A percentile compares a stretch with the other conserved stretches of the same genome.
Evolutionary conservation across 257 asterid species (phyloP).

Genomic region (Lithospermum erythrorhizon): DNA sequence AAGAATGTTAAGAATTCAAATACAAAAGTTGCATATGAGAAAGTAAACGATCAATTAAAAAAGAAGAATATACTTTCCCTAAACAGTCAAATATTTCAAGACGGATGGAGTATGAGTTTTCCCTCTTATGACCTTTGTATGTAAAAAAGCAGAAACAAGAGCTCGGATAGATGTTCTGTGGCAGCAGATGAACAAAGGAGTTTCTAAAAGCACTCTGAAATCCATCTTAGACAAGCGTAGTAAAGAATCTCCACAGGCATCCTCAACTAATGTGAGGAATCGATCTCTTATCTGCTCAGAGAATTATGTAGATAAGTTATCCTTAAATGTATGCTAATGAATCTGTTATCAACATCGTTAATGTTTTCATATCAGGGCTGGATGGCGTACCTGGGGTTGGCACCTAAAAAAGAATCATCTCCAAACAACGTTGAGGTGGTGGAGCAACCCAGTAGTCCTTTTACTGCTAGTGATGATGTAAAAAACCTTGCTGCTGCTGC

Average conservation of each 20-base stretch:
- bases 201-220: conserved; percentile 47
- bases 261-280: conserved; percentile 21
- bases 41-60: no score
- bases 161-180: conserved; percentile 82
- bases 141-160: conserved; percentile 48
- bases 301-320: neutral
- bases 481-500: conserved; percentile 88
- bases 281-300: neutral
- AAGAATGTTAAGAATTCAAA: no score
- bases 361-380: conserved; percentile 40
- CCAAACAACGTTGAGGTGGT: conserved; percentile 10
- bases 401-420: conserved; percentile 42
- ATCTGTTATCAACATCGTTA: neutral
- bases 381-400: conserved; percentile 70
- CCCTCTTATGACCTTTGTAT: neutral
- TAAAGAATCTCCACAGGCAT: conserved; percentile 23
- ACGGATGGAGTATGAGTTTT: neutral
- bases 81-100: no score
- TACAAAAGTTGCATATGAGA: no score
- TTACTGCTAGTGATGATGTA: conserved; percentile 43
- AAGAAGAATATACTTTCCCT: no score
- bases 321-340: neutral
- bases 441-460: conserved; percentile 20
- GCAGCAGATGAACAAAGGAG: conserved; percentile 92
- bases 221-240: conserved; percentile 36